phyloP scores from a whole-genome alignment of 2,329 filamentous ascomycete genomes.

The Zasmidium cellare region DNA sequence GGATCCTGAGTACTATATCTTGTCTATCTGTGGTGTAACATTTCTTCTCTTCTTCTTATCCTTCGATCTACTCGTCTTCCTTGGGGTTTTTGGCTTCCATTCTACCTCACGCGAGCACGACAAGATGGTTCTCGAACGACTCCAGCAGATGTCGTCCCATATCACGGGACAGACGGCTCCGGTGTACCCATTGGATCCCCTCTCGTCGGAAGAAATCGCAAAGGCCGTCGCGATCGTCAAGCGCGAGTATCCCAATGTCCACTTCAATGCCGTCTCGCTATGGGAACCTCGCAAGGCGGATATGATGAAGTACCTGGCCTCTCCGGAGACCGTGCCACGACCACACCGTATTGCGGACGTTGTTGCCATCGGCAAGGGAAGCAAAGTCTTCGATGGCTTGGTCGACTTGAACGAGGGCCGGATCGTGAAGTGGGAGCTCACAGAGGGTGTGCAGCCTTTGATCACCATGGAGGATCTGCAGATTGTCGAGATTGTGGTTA shows the following conservation, averaged over 20 bases:
- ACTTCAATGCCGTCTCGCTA: slow-evolving; percentile 84
- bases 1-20: neutral
- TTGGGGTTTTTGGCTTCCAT: too few relatives aligned
- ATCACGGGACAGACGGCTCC: slow-evolving; percentile 55
- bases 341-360: slow-evolving; percentile 77
- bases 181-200: slow-evolving; percentile 76
- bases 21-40: neutral
- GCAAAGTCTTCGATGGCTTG: slow-evolving; percentile 79
- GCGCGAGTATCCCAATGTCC: slow-evolving; percentile 67
- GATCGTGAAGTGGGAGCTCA: slow-evolving; percentile 72
- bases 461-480: slow-evolving; percentile 91
- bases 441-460: slow-evolving; percentile 78
- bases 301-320: slow-evolving; percentile 76
- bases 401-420: slow-evolving; percentile 69
- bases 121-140: slow-evolving; percentile 34
- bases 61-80: neutral
- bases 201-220: slow-evolving; percentile 72
- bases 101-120: neutral
- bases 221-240: slow-evolving; percentile 67
- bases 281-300: slow-evolving; percentile 83
- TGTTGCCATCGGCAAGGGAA: slow-evolving; percentile 75
- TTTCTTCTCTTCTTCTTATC: neutral
- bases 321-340: slow-evolving; percentile 59
- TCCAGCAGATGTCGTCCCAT: slow-evolving; percentile 55
- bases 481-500: slow-evolving; percentile 72